Base-by-base conservation (phyloP, 352 stramenopile genomes). In the Lagenidium giganteum region DNA sequence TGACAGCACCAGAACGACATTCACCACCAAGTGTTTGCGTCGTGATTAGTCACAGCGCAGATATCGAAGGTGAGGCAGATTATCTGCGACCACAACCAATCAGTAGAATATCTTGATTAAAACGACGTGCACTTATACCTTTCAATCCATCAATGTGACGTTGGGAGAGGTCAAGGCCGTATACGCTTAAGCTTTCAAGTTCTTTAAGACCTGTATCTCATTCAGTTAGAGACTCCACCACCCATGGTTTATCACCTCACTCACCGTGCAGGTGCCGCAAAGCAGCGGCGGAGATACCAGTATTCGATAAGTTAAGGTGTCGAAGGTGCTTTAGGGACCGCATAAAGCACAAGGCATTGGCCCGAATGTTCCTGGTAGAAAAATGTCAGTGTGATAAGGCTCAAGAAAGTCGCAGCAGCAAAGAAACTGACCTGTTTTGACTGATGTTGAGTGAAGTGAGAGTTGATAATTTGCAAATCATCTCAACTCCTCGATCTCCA, bases 221-320 rank as follows among this genome's bases (percentile, higher is more conserved):
- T 14, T 11, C 34, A n/a, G 34, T 6, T 27, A 17, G 31, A n/a
- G n/a, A n/a, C n/a, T 3, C 4, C 1, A 30, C 1, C 18, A 50
- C 17, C 3, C 13, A 33, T 37, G 9, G 0, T n/a, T n/a, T n/a
- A 13, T 18, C 11, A 7, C 18, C 21, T 34, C 17, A 59, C 66
- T 31, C 60, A 83, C 72, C 51, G 42, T 69, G 79, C 9, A 85
- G 51, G 34, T 81, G 65, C n/a, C 67, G 67, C 21, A 85, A 65
- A 14, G 67, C 83, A n/a, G 67, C 44, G 16, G 67, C 61, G 0
- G 66, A 74, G 26, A 85, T 76, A 30, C 63, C 70, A 16, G 72
- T 85, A 43, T 85, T 83, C 7, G 69, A 83, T 21, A 85, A 45
- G 52, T 85, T 85, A 37, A 85, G 47, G 22, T 51, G 69, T 31